Base-by-base conservation (phyloP, 169 alveolate genomes). In the Eimeria falciformis region DNA sequence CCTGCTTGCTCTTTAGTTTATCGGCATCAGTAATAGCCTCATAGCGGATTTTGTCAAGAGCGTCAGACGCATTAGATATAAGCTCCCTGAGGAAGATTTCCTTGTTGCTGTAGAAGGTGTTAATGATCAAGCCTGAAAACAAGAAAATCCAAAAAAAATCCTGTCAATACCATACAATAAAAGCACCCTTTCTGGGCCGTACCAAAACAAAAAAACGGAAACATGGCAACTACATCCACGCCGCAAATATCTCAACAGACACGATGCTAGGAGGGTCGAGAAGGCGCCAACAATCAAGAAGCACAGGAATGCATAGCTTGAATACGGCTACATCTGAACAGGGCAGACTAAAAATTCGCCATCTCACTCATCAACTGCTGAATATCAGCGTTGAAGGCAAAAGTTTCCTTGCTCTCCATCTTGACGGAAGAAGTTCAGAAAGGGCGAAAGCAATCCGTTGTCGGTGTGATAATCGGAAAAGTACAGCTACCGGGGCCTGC, bases 51-150 rank as follows among this genome's bases (percentile, higher is more conserved):
- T 99, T 99, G 91, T 99, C 99, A 79, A 98, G 95, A 40, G 99
- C 99, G 94, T 98, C 99, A 62, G 99, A 97, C 37, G 99, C 98
- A 95, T 99, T 99, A 85, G 99, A 98, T 93, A 98, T 98, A 79
- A 99, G 96, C 96, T 99, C 99, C 94, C 99, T 97, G 69, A 99
- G 96, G 98, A 99, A 99, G 93, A 99, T 98, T 94, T 98, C 99
- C 96, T 99, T 99, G 97, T 99, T 98, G 96, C 99, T 98, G 96
- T 99, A 99, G 98, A 99, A 98, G 73, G 99, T 99, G 97, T 98
- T 98, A 98, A 99, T 98, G 98, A 98, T 99, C 91, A 98, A 55
- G 53, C 90, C 94, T 90, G 40, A 33, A 33, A 33, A 33, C 40
- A 33, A 2, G 40, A 33, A 33, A 33, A 33, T 33, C 40, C 40